Conservation (phyloP, 2,329 filamentous ascomycete species). For the Sclerotiophoma versabilis region DNA sequence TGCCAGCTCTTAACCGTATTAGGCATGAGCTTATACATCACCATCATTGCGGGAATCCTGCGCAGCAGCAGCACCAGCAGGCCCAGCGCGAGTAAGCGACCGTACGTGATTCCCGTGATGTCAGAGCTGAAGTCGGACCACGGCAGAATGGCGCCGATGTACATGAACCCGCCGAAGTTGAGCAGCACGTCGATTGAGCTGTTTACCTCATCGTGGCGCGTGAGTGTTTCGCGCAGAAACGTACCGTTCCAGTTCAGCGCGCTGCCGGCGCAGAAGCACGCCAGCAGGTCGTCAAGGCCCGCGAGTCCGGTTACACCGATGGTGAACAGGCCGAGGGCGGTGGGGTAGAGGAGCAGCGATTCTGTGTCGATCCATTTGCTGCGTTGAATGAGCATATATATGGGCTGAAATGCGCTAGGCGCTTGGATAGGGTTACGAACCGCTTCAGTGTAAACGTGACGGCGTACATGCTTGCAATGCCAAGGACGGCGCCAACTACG, state of each 20-base stretch:
- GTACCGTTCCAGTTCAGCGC: slow-evolving; percentile 68
- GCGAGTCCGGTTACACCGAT: slow-evolving; percentile 65
- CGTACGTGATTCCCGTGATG: slow-evolving; percentile 60
- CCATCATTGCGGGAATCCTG: slow-evolving; percentile 63
- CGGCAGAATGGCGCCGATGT: slow-evolving; percentile 63
- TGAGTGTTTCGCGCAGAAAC: slow-evolving; percentile 64
- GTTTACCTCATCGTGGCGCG: slow-evolving; percentile 68
- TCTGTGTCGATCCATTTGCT: slow-evolving; percentile 61
- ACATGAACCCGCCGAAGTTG: slow-evolving; percentile 68
- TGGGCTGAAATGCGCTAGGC: too few relatives aligned
- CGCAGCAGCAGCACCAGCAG: slow-evolving; percentile 62
- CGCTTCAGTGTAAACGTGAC: slow-evolving; percentile 53
- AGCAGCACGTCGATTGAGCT: slow-evolving; percentile 64
- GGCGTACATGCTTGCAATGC: slow-evolving; percentile 56
- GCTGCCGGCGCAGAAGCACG: slow-evolving; percentile 67
- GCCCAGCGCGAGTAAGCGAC: slow-evolving; percentile 60
- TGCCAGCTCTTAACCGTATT: slow-evolving; percentile 60
- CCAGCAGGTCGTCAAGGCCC: slow-evolving; percentile 66
- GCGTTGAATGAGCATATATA: not conserved
- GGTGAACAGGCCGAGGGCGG: slow-evolving; percentile 61
- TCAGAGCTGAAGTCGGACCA: slow-evolving; percentile 63
- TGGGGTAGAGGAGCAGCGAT: slow-evolving; percentile 59
- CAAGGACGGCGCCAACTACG: slow-evolving; percentile 61
- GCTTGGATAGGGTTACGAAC: not conserved
- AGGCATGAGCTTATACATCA: slow-evolving; percentile 64